Evolutionary conservation across 1,284 basidiomycete genomes (phyloP), one percentile per base, ranked within the genome.

Genomic region (Irpex lacteus): DNA sequence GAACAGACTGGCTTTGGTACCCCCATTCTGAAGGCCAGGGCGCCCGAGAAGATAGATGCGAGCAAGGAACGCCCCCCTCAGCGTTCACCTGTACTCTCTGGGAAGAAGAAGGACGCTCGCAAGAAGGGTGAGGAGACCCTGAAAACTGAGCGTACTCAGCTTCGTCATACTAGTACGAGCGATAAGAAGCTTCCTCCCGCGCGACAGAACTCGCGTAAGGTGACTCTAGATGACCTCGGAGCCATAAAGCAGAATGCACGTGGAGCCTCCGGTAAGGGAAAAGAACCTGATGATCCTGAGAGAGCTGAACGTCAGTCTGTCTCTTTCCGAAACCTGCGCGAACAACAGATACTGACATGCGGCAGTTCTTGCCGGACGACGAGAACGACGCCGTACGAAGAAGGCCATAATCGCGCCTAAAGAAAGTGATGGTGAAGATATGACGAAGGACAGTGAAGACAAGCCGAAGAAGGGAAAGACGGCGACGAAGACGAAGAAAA

Each of bases 371-470:
- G 36, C 68, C 4, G 74, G 77, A 60, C 71, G 78, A 19, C 73
- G 76, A 9, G 73, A 78, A 62, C 67, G 77, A 34, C 72, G 75
- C 60, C 71, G 76, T 18, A 70, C 69, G 0, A 76, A 73, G 66
- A 72, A 73, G 21, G 81, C 79, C 1, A 85, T 89, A 44, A 78
- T 86, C 36, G 74, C 79, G 37, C 79, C 80, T 5, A 67, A 66
- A 67, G 7, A 61, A 67, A 18, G 61, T 66, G 18, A 62, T 66
- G 7, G 59, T 61, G 19, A 56, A 65, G 53, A 63, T 34, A 34
- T 34, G 32, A 34, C 32, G 63, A 38, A 49, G 58, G 36, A 58
- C 8, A 34, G 8, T 38, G 50, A 36, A 13, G 38, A 58, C 40
- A 18, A 56, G 32, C 21, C 38, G 15, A 59, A 55, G 55, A 52